Evolutionary conservation across 805 yeast species (phyloP), one percentile per base, ranked within the genome.

Genomic region (Wickerhamiella cacticola): DNA sequence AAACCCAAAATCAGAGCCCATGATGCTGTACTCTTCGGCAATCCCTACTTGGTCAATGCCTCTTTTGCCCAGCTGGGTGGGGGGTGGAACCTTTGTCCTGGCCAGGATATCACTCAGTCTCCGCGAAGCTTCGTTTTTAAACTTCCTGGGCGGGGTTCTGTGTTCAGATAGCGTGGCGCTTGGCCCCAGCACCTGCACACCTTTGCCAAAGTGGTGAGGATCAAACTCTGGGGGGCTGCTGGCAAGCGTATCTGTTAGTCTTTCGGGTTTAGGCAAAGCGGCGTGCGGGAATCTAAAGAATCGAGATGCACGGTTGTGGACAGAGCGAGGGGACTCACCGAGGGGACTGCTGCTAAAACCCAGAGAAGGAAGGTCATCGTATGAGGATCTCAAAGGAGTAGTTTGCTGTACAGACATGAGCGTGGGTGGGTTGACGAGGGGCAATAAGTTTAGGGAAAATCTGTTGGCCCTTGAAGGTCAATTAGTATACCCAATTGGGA

Each of bases 1-100:
- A 16, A 48, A 48, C 7, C 50, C 50, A 29, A 22, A 42, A 16
- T 43, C 25, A 9, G 48, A 43, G 22, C 50, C 50, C 44, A 39
- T 48, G 42, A 48, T 48, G 16, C 33, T 29, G 42, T 48, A 48
- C 29, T 48, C 50, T 10, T 34, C 45, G 26, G 23, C 36, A 19
- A 36, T 25, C 23, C 18, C 47, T 3, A 33, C 22, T 9, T 19
- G 24, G 13, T 42, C 46, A n/a, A 23, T 18, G 25, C 16, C 15
- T 9, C 39, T 41, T 23, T 33, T 45, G 10, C 42, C 42, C n/a
- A 36, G 43, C n/a, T n/a, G n/a, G 19, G 16, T 12, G n/a, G 29
- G 12, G 15, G 29, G 29, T 2, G 42, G 24, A 7, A n/a, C 25
- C 24, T 22, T 23, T 18, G 18, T 40, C 4, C 35, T 19, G 5